Conservation (phyloP, 306 rosid genomes). For the Astragalus glycyphyllos region DNA sequence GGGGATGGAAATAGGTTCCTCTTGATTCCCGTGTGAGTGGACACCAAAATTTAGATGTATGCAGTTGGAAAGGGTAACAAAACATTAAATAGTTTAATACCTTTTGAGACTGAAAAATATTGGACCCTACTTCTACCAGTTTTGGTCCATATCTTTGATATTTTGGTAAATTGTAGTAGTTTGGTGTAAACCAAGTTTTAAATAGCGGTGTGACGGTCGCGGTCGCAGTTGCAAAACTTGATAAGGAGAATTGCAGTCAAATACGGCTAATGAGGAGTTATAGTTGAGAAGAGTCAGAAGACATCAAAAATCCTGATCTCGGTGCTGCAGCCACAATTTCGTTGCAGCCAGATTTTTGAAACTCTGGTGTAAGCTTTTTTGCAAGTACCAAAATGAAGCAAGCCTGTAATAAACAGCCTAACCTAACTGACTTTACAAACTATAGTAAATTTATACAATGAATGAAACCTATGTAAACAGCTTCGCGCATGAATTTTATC, state of each 20-base stretch:
- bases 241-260: no score
- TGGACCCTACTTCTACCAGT: not conserved
- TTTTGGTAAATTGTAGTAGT: constrained; percentile 22
- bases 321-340: no score
- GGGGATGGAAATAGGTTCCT: constrained; percentile 34
- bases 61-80: constrained; percentile 9
- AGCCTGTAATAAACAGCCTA: constrained; percentile 3
- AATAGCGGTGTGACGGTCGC: no score
- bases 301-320: no score
- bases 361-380: not conserved
- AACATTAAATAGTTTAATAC: not conserved
- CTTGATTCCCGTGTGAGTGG: constrained; percentile 23
- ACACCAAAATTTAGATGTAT: constrained; percentile 6
- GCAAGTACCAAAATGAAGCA: not conserved
- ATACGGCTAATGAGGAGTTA: no score
- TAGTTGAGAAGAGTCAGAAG: no score
- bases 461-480: not conserved
- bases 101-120: not conserved
- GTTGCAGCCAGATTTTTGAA: no score
- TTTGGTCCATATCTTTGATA: constrained; percentile 22
- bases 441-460: not conserved
- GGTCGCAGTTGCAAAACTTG: no score
- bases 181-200: not conserved
- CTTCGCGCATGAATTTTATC: not conserved
- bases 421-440: constrained; percentile 24